Base-by-base conservation (phyloP, 2,329 filamentous ascomycete genomes). In the Nothopassalora personata region DNA sequence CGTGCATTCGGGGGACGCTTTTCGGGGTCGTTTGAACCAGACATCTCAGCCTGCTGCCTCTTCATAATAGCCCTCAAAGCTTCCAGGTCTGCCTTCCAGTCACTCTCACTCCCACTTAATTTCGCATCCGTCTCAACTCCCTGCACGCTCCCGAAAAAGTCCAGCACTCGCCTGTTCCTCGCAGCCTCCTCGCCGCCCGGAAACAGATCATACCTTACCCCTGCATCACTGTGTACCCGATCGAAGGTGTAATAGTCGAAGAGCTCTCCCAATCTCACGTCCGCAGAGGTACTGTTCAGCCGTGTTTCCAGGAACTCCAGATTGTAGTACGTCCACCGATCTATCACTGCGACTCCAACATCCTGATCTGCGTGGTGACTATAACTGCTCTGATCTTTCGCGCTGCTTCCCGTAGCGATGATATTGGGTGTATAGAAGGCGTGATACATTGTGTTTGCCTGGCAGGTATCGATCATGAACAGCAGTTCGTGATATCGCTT, bases 391-490 rank as follows among this genome's bases (percentile, higher is more conserved):
- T 99, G 90, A 72, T 97, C 93, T 61, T 97, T 87, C 73, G 94
- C 91, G 3, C 90, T 95, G 33, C 90, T 96, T n/a, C 94, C 94
- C 0, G 95, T 99, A 0, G 94, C 94, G 70, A 99, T 91, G 69
- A 99, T 97, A 71, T 97, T 97, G 51, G 93, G 93, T 5, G 91
- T 96, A 80, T 99, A 99, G 71, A 99, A 90, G 69, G 96, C 93
- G 72, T 87, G 93, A 78, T 96, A 99, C 91, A 99, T 97, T 33
- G 94, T 99, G 75, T 99, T 99, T 57, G 94, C 94, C 78, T 99
- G 94, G 78, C 94, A 99, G 0, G 94, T 99, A 75, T 99, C 94
- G 76, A 99, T 99, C 94, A 99, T 99, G 80, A 99, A 99, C 59
- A 99, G 84, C 67, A 99, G 86, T 76, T 99, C 94, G 74, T 97